Conservation (phyloP, 805 yeast species). For the Yamadazyma olivae region DNA sequence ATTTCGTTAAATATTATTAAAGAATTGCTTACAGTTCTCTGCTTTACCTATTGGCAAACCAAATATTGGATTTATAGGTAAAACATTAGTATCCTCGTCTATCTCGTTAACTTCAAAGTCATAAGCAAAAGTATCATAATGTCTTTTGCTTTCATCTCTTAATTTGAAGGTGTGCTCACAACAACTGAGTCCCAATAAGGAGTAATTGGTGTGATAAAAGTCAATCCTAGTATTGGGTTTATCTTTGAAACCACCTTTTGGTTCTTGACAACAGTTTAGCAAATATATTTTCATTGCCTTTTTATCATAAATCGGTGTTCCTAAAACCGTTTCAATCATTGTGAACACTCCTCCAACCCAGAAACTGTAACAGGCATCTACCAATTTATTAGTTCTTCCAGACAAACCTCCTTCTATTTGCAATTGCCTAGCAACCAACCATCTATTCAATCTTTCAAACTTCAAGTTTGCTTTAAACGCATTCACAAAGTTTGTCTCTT, state of each 20-base stretch:
- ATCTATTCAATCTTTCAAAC: conserved; percentile 49
- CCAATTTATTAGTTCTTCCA: conserved; percentile 90
- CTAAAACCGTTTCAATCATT: conserved; percentile 51
- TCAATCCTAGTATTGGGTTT: conserved; percentile 83
- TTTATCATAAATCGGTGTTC: conserved; percentile 43
- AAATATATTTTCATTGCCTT: conserved; percentile 62
- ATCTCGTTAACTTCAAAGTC: conserved; percentile 11
- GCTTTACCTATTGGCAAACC: conserved; percentile 32
- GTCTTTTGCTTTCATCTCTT: not conserved
- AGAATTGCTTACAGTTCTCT: conserved; percentile 19
- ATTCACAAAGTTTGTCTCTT: conserved; percentile 14
- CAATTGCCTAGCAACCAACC: conserved; percentile 73
- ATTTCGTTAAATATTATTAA: conserved; percentile 1
- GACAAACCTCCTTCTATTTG: conserved; percentile 79
- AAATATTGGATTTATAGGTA: conserved; percentile 25
- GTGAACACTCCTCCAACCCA: conserved; percentile 88
- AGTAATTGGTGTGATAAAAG: conserved; percentile 88
- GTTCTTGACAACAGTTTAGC: conserved; percentile 70
- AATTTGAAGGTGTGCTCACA: conserved; percentile 44
- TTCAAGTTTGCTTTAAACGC: conserved; percentile 28
- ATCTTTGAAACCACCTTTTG: conserved; percentile 76
- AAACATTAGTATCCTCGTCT: conserved; percentile 13
- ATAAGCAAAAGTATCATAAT: conserved; percentile 15
- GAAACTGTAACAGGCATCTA: conserved; percentile 93
- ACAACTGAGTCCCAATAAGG: conserved; percentile 68